Evolutionary conservation across 805 yeast genomes (phyloP).

Genomic region (Wickerhamiella sergipiensis): DNA sequence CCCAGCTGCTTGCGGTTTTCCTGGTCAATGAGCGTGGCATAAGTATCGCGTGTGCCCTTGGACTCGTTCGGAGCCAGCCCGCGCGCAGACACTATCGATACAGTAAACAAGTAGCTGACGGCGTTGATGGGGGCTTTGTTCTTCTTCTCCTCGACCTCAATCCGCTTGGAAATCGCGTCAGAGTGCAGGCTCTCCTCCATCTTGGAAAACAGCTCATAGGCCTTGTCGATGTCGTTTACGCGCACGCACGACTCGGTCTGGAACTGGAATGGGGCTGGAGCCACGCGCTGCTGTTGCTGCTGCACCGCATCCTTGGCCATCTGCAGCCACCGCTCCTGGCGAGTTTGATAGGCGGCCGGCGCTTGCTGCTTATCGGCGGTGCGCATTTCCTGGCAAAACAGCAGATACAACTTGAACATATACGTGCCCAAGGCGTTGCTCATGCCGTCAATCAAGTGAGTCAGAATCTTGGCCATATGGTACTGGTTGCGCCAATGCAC

Average conservation of each 20-base stretch:
- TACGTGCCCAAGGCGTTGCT: conserved; percentile 47
- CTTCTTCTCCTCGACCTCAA: conserved; percentile 18
- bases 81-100: conserved; percentile 51
- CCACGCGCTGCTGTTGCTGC: conserved; percentile 6
- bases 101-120: conserved; percentile 35
- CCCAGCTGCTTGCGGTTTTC: conserved; percentile 42
- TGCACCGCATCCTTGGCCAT: conserved; percentile 24
- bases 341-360: not conserved
- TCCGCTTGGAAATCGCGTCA: conserved; percentile 31
- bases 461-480: conserved; percentile 49
- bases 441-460: conserved; percentile 46
- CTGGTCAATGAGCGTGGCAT: conserved; percentile 50
- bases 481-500: conserved; percentile 53
- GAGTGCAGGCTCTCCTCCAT: conserved; percentile 38
- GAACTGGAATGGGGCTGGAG: conserved; percentile 45
- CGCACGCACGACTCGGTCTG: conserved; percentile 54
- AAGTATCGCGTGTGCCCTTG: conserved; percentile 39
- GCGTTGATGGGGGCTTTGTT: not conserved
- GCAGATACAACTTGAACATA: conserved; percentile 23
- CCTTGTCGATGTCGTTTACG: conserved; percentile 45
- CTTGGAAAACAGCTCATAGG: conserved; percentile 15
- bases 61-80: conserved; percentile 36
- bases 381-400: conserved; percentile 13
- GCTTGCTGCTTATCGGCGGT: conserved; percentile 4
- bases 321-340: conserved; percentile 25